These are phyloP conservation scores for Trifolium repens DNA, from an alignment of 306 rosid genomes.

Conservation along the genomic window DNA sequence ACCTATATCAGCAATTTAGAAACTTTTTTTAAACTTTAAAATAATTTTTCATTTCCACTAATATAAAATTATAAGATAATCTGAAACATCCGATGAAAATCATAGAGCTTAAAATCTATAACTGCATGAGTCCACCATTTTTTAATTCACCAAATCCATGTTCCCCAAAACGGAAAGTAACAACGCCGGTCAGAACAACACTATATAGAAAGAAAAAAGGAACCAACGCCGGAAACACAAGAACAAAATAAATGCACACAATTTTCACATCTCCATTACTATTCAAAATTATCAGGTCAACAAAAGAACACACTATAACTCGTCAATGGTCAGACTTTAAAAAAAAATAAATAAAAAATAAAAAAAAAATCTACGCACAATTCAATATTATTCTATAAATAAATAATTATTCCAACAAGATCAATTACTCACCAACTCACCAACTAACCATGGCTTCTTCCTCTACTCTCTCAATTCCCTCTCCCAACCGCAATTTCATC, in stretches of 20 bases:
- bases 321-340: neutral
- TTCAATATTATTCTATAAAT: conserved; percentile 5
- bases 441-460: conserved; percentile 49
- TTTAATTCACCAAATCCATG: too few relatives aligned
- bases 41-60: too few relatives aligned
- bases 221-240: neutral
- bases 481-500: conserved; percentile 35
- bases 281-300: neutral
- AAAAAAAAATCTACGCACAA: neutral
- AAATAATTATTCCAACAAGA: neutral
- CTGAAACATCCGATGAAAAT: too few relatives aligned
- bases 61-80: too few relatives aligned
- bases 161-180: too few relatives aligned
- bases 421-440: neutral
- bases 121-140: too few relatives aligned
- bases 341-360: too few relatives aligned
- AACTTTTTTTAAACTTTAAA: too few relatives aligned
- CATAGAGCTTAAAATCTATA: too few relatives aligned
- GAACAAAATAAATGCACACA: neutral
- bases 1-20: too few relatives aligned
- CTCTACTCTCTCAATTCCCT: conserved; percentile 42
- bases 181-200: too few relatives aligned
- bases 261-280: neutral
- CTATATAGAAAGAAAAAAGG: too few relatives aligned
- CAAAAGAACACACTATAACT: neutral